Evolutionary conservation across 495 filamentous ascomycete genomes (phyloP).

Genomic region (Usnea hakonensis): DNA sequence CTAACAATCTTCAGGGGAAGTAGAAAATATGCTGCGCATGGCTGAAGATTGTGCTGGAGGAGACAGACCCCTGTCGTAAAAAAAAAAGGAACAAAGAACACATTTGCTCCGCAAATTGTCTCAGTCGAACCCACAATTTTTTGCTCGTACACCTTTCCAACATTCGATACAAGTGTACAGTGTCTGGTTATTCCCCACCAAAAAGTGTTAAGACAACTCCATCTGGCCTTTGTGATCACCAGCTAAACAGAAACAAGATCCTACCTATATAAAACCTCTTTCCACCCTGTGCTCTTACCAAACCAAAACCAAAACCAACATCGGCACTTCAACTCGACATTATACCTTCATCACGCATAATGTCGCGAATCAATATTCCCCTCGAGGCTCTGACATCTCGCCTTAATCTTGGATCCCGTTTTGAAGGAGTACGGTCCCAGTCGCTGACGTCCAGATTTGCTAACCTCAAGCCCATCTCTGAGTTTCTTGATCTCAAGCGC

Average conservation of each 20-base stretch:
- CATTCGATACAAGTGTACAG: not conserved
- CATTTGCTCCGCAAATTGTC: not conserved
- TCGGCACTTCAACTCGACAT: not conserved
- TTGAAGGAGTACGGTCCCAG: constrained; percentile 69
- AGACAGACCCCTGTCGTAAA: not conserved
- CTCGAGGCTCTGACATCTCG: constrained; percentile 86
- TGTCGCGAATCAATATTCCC: constrained; percentile 87
- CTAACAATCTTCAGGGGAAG: too few relatives aligned
- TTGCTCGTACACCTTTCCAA: not conserved
- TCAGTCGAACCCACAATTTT: not conserved
- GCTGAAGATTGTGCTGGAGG: not conserved
- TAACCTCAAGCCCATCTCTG: constrained; percentile 82
- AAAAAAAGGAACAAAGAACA: not conserved
- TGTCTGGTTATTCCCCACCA: too few relatives aligned
- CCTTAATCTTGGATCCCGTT: constrained; percentile 68
- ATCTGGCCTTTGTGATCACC: not conserved
- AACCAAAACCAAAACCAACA: not conserved
- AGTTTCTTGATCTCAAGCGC: constrained; percentile 94
- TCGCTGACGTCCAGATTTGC: constrained; percentile 75
- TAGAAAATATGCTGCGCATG: not conserved
- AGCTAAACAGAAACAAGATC: not conserved
- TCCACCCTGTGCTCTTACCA: not conserved
- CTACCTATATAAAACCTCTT: not conserved
- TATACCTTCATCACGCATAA: constrained; percentile 30
- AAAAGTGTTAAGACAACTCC: not conserved